These are phyloP conservation scores for Penicillium sp. DNA, from an alignment of 2,329 filamentous ascomycete genomes.

Conservation along the genomic window DNA sequence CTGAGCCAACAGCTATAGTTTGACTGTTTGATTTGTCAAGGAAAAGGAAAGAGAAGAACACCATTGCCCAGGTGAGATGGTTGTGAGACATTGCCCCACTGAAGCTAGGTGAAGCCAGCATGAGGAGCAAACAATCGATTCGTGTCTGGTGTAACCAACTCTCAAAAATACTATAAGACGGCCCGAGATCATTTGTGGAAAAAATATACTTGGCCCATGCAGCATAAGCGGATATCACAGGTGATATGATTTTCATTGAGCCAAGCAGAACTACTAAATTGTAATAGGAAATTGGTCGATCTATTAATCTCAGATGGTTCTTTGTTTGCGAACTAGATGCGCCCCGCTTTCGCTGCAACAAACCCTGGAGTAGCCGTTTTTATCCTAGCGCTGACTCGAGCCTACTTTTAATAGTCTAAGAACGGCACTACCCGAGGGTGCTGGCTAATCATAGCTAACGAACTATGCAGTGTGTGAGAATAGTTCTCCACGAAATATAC, in stretches of 20 bases:
- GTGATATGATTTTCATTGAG: neutral
- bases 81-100: neutral
- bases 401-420: neutral
- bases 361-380: neutral
- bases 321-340: neutral
- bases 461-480: neutral
- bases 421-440: neutral
- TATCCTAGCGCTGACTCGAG: neutral
- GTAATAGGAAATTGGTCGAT: neutral
- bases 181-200: neutral
- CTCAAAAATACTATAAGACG: neutral
- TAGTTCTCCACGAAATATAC: neutral
- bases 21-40: neutral
- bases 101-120: neutral
- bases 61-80: neutral
- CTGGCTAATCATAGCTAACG: neutral
- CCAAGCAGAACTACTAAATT: neutral
- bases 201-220: neutral
- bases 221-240: neutral
- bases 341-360: neutral
- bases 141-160: neutral
- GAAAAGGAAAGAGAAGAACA: neutral
- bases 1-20: neutral
- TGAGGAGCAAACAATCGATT: neutral
- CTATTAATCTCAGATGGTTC: neutral